A percentile compares a stretch with the other conserved stretches of the same genome.
Evolutionary conservation across 1,284 basidiomycete species (phyloP).

Genomic region (Tetrapyrgos nigripes): DNA sequence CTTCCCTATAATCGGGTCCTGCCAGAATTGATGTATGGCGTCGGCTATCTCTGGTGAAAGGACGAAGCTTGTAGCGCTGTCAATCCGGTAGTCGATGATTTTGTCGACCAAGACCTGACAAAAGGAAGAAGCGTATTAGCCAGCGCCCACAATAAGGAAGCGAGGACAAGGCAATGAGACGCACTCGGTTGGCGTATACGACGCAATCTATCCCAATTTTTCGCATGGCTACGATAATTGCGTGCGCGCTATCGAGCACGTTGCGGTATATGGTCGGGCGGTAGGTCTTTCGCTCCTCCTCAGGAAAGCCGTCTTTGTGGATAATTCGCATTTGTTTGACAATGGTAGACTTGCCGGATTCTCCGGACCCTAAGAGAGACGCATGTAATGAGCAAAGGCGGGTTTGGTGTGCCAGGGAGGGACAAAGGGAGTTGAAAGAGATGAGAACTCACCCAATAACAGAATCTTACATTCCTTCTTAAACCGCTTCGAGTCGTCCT

Average conservation of each 20-base stretch:
- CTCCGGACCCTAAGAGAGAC: slow-evolving; percentile 33
- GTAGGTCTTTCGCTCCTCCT: slow-evolving; percentile 74
- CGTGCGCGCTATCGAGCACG: slow-evolving; percentile 76
- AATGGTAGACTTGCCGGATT: slow-evolving; percentile 86
- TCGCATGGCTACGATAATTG: slow-evolving; percentile 74
- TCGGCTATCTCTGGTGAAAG: slow-evolving; percentile 76
- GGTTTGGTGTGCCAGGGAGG: no score
- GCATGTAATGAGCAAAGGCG: no score
- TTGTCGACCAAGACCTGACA: slow-evolving; percentile 56
- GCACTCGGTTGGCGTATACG: slow-evolving; percentile 66
- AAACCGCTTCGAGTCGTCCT: slow-evolving; percentile 10
- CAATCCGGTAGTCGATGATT: slow-evolving; percentile 61
- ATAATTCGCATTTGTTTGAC: slow-evolving; percentile 96
- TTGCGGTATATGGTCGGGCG: slow-evolving; percentile 77
- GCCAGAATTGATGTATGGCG: slow-evolving; percentile 87
- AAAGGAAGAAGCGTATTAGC: no score
- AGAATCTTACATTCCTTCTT: slow-evolving; percentile 11
- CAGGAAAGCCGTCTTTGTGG: slow-evolving; percentile 83
- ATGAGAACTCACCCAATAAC: slow-evolving; percentile 5
- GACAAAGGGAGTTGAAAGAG: not conserved
- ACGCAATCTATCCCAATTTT: slow-evolving; percentile 79
- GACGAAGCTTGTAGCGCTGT: slow-evolving; percentile 37
- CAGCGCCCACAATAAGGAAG: no score
- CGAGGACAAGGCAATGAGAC: no score
- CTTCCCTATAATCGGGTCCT: slow-evolving; percentile 87